Evolutionary conservation across 805 yeast genomes (phyloP).

Genomic region (Ogataea naganishii): DNA sequence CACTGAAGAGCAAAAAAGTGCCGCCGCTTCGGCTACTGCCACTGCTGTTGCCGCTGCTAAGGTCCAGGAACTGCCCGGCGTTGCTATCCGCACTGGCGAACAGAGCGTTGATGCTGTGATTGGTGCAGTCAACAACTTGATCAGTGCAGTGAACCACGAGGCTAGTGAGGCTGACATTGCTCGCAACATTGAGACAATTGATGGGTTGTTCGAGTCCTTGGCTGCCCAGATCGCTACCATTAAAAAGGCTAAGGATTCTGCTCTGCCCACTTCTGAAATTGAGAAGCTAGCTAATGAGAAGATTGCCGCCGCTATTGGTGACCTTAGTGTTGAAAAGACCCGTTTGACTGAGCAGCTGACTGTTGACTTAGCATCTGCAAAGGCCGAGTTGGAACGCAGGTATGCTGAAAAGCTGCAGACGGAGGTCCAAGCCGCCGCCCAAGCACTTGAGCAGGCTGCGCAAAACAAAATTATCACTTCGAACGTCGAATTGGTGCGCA

Average conservation of each 20-base stretch:
- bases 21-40: conserved; percentile 8
- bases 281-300: conserved; percentile 17
- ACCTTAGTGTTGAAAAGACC: conserved; percentile 38
- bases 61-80: conserved; percentile 18
- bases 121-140: conserved; percentile 25
- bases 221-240: conserved; percentile 11
- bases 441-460: conserved; percentile 60
- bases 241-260: conserved; percentile 8
- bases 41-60: conserved; percentile 5
- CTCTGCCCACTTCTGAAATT: too few relatives aligned
- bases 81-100: conserved; percentile 23
- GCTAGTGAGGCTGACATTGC: conserved; percentile 13
- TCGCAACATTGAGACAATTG: conserved; percentile 14
- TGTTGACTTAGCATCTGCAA: conserved; percentile 53
- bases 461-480: conserved; percentile 63
- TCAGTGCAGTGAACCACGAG: conserved; percentile 18
- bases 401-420: conserved; percentile 46
- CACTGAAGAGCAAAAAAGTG: conserved; percentile 1
- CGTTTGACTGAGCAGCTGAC: conserved; percentile 51
- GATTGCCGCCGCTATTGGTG: too few relatives aligned
- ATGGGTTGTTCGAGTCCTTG: too few relatives aligned
- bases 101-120: conserved; percentile 26
- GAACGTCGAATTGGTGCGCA: conserved; percentile 59
- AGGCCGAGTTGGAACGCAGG: conserved; percentile 48
- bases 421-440: conserved; percentile 63